These are phyloP conservation scores for Leccinum pellstonianum DNA, from an alignment of 768 basidiomycete species.

Conservation along the genomic window DNA sequence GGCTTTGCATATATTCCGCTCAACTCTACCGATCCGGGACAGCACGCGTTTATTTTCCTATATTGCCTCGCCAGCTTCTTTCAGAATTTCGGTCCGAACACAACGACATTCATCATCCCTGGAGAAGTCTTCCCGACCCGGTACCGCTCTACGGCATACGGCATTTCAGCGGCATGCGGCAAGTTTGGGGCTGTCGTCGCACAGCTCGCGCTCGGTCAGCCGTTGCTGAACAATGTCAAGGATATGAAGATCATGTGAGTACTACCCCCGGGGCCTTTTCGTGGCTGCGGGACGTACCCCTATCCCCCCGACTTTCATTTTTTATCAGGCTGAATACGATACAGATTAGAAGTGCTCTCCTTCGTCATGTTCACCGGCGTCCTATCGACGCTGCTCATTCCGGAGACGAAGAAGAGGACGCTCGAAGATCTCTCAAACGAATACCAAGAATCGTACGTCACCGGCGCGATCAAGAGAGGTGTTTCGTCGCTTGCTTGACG, in stretches of 20 bases:
- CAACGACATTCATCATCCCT: constrained; percentile 73
- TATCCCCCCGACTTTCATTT: not conserved
- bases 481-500: constrained; percentile 10
- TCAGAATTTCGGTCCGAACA: constrained; percentile 34
- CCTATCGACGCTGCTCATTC: constrained; percentile 77
- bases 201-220: constrained; percentile 69
- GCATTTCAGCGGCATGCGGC: constrained; percentile 72
- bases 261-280: not conserved
- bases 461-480: constrained; percentile 14
- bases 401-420: constrained; percentile 67
- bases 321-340: not conserved
- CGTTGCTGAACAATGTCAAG: constrained; percentile 51
- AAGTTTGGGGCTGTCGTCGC: constrained; percentile 77
- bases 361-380: constrained; percentile 84
- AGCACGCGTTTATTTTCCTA: constrained; percentile 50
- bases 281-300: not conserved
- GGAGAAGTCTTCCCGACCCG: constrained; percentile 79
- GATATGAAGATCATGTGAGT: constrained; percentile 70
- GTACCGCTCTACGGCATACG: constrained; percentile 71
- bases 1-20: constrained; percentile 1
- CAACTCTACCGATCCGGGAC: constrained; percentile 47
- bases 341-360: constrained; percentile 72
- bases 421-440: constrained; percentile 77
- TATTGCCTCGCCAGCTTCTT: constrained; percentile 21
- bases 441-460: constrained; percentile 59